A percentile compares a stretch with the other conserved stretches of the same genome.
Conservation (phyloP, 306 rosid genomes). For the Cicer bijugum region DNA sequence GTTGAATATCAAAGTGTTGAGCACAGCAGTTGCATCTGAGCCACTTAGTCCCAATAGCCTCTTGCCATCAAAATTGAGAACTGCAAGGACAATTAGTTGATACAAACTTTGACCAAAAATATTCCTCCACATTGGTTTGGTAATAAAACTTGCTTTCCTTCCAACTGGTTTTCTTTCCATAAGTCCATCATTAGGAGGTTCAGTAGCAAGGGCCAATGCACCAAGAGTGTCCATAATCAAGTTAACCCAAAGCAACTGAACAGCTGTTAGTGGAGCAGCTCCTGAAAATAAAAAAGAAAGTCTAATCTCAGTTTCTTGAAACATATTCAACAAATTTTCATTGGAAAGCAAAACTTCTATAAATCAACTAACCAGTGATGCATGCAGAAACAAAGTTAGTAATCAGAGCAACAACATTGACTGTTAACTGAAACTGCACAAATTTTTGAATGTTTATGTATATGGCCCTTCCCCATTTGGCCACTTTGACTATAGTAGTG, state of each 20-base stretch:
- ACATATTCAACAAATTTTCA: conserved; percentile 22
- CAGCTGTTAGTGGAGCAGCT: conserved; percentile 93
- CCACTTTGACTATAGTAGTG: conserved; percentile 79
- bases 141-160: conserved; percentile 69
- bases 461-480: conserved; percentile 91
- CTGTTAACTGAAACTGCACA: conserved; percentile 94
- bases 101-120: conserved; percentile 86
- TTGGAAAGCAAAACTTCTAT: conserved; percentile 3
- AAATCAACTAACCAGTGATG: conserved; percentile 69
- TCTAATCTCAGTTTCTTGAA: conserved; percentile 32
- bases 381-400: conserved; percentile 87
- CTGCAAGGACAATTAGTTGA: conserved; percentile 72
- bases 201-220: conserved; percentile 95
- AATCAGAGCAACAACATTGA: conserved; percentile 83
- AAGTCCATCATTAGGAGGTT: conserved; percentile 84
- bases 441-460: conserved; percentile 94
- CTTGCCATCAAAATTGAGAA: conserved; percentile 75
- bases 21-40: conserved; percentile 65
- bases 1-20: conserved; percentile 87
- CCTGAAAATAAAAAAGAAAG: conserved; percentile 59
- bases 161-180: conserved; percentile 80
- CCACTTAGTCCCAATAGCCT: conserved; percentile 66
- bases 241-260: conserved; percentile 95
- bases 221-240: conserved; percentile 98
- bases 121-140: conserved; percentile 92